Base-by-base conservation (phyloP, 768 basidiomycete genomes). In the Psilocybe sp. region DNA sequence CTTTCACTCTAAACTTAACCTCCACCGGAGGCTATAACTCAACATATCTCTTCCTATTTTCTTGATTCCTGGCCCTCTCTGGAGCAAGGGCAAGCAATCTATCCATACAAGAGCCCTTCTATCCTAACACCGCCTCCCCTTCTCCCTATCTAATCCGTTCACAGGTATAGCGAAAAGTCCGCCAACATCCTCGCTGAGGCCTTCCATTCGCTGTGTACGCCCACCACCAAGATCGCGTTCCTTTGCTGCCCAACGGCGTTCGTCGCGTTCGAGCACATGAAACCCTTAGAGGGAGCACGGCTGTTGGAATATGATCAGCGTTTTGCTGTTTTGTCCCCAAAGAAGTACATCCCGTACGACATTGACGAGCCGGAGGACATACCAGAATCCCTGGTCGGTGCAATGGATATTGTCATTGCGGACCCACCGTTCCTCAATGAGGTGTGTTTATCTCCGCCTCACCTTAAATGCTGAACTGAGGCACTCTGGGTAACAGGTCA, bases 361-460 rank as follows among this genome's bases (percentile, higher is more conserved):
- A 58, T 78, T 49, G 66, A 76, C 52, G 70, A 75, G 42, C 73
- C 74, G 23, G 70, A 72, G 23, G 57, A 47, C 5, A 64, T 75
- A 49, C 74, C 75, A 1, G 65, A 64, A 14, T 37, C 51, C 10
- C 43, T 74, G 18, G 61, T 55, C 23, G 68, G 58, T 16, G 53
- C 48, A 12, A 58, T 77, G 8, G 75, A 77, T 47, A 51, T 77
- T 14, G 69, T 62, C 0, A 63, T 78, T 23, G 70, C 67, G 1
- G 76, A 78, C 48, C 76, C 76, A 11, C 75, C 76, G 3, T 78
- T 74, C 48, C 57, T 78, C 33, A 76, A 76, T 44, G 74, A 76
- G 63, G 76, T 74, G 37, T 20, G 67, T 60, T 35, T 45, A 8
- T 35, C 35, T 38, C 38, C 18, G 15, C 49, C 16, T 32, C 46